phyloP scores from a whole-genome alignment of 164 flowering plant species.

The Vitis rupestris region DNA sequence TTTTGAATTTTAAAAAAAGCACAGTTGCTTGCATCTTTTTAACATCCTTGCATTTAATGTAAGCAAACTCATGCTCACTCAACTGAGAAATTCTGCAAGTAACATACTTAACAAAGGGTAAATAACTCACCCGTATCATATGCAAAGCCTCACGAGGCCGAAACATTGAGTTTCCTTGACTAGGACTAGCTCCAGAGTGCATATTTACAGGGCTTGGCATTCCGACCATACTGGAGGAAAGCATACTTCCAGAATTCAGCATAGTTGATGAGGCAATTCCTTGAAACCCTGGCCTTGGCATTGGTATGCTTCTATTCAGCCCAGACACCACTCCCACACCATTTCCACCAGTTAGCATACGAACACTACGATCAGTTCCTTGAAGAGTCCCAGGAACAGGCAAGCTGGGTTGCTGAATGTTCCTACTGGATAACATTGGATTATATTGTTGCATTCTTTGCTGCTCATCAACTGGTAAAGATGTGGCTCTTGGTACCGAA shows the following conservation, averaged over 20 bases:
- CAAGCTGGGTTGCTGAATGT: constrained; percentile 51
- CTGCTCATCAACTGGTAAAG: constrained; percentile 76
- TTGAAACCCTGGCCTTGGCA: constrained; percentile 79
- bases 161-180: constrained; percentile 66
- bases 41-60: too few species aligned
- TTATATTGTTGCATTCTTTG: constrained; percentile 73
- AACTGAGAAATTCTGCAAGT: too few species aligned
- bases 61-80: too few species aligned
- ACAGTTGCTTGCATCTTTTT: too few species aligned
- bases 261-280: constrained; percentile 64
- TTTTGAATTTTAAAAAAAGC: too few species aligned
- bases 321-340: constrained; percentile 64
- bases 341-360: constrained; percentile 65
- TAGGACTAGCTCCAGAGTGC: constrained; percentile 62
- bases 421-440: constrained; percentile 64
- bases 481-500: constrained; percentile 46
- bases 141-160: constrained; percentile 80
- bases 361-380: constrained; percentile 62
- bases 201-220: constrained; percentile 62
- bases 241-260: constrained; percentile 64
- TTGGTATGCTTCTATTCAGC: constrained; percentile 62
- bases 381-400: constrained; percentile 53
- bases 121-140: constrained; percentile 63
- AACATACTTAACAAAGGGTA: background rate
- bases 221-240: constrained; percentile 56